Conservation (phyloP, 345 rosid genomes). For the Dipteronia sinensis region DNA sequence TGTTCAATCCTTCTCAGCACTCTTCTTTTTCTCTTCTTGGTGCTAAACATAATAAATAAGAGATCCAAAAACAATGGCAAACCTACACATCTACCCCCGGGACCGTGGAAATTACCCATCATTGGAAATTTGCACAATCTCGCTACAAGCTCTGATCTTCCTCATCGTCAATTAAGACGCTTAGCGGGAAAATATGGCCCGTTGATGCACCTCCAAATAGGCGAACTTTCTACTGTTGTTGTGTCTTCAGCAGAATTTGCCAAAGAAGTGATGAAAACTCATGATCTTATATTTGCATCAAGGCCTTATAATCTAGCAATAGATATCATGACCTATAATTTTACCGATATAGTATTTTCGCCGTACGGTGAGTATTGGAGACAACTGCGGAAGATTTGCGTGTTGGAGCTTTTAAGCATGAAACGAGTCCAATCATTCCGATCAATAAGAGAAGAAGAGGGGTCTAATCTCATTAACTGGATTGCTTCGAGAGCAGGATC, state of each 20-base stretch:
- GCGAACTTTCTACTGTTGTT: conserved; percentile 26
- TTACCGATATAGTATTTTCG: conserved; percentile 4
- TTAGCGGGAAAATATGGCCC: conserved; percentile 26
- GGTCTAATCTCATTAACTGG: neutral
- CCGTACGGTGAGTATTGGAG: neutral
- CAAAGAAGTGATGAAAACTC: conserved; percentile 32
- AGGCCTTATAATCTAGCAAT: conserved; percentile 23
- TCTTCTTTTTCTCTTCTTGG: conserved; percentile 1
- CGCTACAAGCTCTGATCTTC: conserved; percentile 1
- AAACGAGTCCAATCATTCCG: conserved; percentile 12
- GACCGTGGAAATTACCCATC: conserved; percentile 38
- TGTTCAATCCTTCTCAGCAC: too few relatives aligned
- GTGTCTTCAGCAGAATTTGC: conserved; percentile 33
- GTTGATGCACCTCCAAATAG: conserved; percentile 24
- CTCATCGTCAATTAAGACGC: conserved; percentile 23
- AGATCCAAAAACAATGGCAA: neutral
- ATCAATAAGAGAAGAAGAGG: conserved; percentile 25
- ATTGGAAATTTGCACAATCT: conserved; percentile 40
- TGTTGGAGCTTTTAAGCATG: neutral
- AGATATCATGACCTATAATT: conserved; percentile 4
- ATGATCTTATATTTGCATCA: conserved; percentile 26
- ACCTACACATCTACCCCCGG: conserved; percentile 28
- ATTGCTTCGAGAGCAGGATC: neutral
- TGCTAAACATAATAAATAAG: neutral
- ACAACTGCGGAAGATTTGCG: conserved; percentile 3